phyloP scores from a whole-genome alignment of 768 basidiomycete species.

The Mycena galericulata region DNA sequence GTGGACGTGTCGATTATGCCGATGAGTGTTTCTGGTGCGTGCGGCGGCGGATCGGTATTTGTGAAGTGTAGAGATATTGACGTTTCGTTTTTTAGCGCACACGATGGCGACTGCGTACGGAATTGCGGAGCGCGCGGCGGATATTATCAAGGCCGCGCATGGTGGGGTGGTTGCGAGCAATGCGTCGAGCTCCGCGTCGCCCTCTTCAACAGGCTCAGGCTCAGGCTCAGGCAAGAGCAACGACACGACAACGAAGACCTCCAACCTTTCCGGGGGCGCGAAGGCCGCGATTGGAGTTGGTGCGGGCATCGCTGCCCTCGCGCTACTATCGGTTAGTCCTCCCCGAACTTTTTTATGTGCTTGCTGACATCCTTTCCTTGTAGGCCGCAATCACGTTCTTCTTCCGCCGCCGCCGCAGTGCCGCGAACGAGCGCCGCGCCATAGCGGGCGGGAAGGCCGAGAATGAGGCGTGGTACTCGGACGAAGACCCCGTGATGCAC shows the following conservation, averaged over 20 bases:
- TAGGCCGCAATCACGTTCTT: constrained; percentile 14
- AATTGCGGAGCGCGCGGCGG: constrained; percentile 37
- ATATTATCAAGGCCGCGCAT: constrained; percentile 30
- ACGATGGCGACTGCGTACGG: constrained; percentile 38
- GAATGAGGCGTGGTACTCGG: constrained; percentile 30
- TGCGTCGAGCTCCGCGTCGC: constrained; percentile 5
- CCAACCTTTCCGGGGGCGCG: constrained; percentile 20
- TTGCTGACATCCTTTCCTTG: background rate
- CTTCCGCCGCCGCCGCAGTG: constrained; percentile 20
- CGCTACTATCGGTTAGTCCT: constrained; percentile 15
- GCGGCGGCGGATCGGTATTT: background rate
- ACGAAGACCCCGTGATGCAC: constrained; percentile 14
- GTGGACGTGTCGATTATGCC: constrained; percentile 41
- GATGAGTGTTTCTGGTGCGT: constrained; percentile 28
- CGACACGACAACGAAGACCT: background rate
- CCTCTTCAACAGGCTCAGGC: background rate
- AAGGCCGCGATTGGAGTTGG: constrained; percentile 30
- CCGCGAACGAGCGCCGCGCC: constrained; percentile 7
- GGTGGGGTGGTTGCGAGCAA: background rate
- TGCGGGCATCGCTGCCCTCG: constrained; percentile 12
- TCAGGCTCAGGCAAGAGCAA: background rate
- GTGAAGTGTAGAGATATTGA: background rate
- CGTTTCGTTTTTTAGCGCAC: constrained; percentile 16
- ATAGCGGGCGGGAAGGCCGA: background rate
- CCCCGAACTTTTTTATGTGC: background rate